Base-by-base conservation (phyloP, 805 yeast species). In the Cyberlindnera galapagoensis region DNA sequence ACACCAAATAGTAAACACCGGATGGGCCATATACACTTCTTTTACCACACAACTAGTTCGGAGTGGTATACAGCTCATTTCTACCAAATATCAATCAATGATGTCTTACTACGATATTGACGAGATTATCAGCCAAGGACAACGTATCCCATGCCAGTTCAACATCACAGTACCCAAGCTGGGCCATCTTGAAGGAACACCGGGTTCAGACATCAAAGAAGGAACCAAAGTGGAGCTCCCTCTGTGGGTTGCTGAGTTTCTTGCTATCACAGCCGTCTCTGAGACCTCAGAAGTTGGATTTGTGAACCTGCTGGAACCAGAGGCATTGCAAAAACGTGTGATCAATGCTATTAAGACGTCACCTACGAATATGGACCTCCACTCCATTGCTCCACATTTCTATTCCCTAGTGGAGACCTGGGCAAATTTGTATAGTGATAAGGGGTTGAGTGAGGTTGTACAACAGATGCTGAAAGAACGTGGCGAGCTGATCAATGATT, bases 181-280 rank as follows among this genome's bases (percentile, higher is more conserved):
- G n/a, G 97, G 96, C 3, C 85, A 80, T 49, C 62, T 90, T 6
- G 88, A 81, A 48, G 86, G 88, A 7, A 74, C 80, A 39, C 83
- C 86, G 1, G 84, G 81, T 1, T 68, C 74, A 41, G 56, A 59
- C 38, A 62, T 80, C 19, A 57, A 61, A 34, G 67, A 73, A 45
- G 77, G 75, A 21, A 66, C 87, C 3, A 76, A 76, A 47, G 48
- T 86, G 4, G 88, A 83, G 36, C 63, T 90, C 16, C 97, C 97
- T 0, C 56, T 87, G 18, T 90, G 97, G 97, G 58, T 90, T 24
- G 94, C 95, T 0, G 78, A 78, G 37, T 71, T 81, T 2, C 59
- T 88, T 20, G 95, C 95, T 0, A 62, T 71, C 13, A 46, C 57
- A 43, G 48, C 66, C 39, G 47, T 35, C 20, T 50, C 43, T 24